Evolutionary conservation across 768 basidiomycete genomes (phyloP), one percentile per base, ranked within the genome.

Genomic region (Pluteus cervinus): DNA sequence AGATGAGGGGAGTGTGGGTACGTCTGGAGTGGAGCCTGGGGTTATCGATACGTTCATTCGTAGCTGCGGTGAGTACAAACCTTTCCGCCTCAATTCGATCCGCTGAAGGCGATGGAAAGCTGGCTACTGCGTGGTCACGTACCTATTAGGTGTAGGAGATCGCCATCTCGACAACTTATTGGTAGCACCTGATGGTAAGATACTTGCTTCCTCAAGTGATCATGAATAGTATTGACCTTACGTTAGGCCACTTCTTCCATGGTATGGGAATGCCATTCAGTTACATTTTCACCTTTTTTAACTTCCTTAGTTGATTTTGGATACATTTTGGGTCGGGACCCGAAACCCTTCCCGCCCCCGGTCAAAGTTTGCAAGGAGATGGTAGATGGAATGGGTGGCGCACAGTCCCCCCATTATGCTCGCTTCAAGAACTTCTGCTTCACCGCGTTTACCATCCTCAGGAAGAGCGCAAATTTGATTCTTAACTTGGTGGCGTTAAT

Each of bases 351-450:
- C 55, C 93, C 96, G 2, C 96, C 96, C 5, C 88, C 92, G 9
- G 93, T 98, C 47, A 99, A 99, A 57, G 87, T 99, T 26, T 97
- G 93, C 62, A 93, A 94, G 53, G 96, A 98, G 56, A 99, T 98
- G 96, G 90, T 98, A 0, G 96, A 99, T 55, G 94, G 88, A 8
- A 94, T 99, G 92, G 96, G 96, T n/a, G 94, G 96, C 8, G 81
- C 88, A 1, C 79, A 86, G 51, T 94, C 92, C 5, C 76, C 85
- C n/a, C 94, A 98, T 56, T 97, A 97, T 58, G 76, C 81, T 17
- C 83, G 93, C 21, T 99, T 99, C 79, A 92, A 97, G 61, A 85
- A 79, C 49, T 85, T 92, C 47, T 96, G 90, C 57, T 94, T 93
- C 60, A 98, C 94, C n/a, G 96, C 91, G 1, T 98, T 98, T 63